Evolutionary conservation across 2,329 filamentous ascomycete genomes (phyloP).

Genomic region (Ascochyta lentis): DNA sequence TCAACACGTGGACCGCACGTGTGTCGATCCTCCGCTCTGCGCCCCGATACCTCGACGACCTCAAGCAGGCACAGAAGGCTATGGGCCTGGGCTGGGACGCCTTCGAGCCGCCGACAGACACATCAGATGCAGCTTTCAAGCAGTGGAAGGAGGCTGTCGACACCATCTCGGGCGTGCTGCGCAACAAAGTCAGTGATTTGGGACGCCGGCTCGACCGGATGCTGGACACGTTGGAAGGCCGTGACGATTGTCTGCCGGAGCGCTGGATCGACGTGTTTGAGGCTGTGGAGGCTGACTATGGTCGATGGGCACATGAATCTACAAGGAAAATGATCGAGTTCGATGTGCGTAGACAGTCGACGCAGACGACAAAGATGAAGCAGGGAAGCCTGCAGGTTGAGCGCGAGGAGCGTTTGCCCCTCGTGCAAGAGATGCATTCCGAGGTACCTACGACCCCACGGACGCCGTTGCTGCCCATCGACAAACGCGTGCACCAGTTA

Average conservation of each 20-base stretch:
- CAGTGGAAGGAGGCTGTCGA: constrained; percentile 52
- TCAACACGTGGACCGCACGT: constrained; percentile 80
- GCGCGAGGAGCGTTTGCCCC: neutral
- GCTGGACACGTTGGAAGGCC: constrained; percentile 84
- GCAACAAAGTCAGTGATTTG: constrained; percentile 71
- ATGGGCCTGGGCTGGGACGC: constrained; percentile 71
- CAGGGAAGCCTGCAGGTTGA: constrained; percentile 6
- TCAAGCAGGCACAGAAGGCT: constrained; percentile 69
- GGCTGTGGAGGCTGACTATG: constrained; percentile 75
- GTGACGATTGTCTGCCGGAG: constrained; percentile 83
- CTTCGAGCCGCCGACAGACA: constrained; percentile 53
- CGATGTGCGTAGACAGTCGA: constrained; percentile 52
- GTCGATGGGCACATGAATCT: constrained; percentile 79
- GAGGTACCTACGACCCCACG: constrained; percentile 2
- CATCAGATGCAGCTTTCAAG: constrained; percentile 41
- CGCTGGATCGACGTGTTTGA: constrained; percentile 89
- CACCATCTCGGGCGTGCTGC: constrained; percentile 67
- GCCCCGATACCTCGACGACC: constrained; percentile 69
- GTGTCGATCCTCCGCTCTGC: constrained; percentile 76
- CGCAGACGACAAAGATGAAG: constrained; percentile 13
- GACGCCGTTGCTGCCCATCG: constrained; percentile 4
- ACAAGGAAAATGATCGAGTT: constrained; percentile 75
- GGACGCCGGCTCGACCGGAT: constrained; percentile 81
- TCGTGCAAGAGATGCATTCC: constrained; percentile 20
- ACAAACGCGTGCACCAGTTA: constrained; percentile 10